Percentiles rank a stretch among this genome's conserved stretches.
Conservation (phyloP, 345 rosid genomes). For the Aquilaria malaccensis region DNA sequence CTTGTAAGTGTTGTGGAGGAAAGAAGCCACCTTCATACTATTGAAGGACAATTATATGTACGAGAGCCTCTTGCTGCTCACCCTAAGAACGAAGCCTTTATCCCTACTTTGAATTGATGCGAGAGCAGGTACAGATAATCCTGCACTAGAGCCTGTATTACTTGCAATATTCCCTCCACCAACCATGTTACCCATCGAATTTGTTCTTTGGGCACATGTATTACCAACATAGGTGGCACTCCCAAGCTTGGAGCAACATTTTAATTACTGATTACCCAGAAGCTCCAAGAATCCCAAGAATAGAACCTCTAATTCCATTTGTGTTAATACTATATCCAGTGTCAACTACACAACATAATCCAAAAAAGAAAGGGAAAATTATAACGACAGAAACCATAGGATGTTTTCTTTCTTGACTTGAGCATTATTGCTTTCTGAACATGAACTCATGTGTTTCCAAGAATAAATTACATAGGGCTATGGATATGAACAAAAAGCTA, state of each 20-base stretch:
- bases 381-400: not conserved
- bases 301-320: conserved; percentile 84
- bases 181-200: conserved; percentile 90
- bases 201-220: conserved; percentile 76
- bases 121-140: conserved; percentile 80
- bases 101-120: conserved; percentile 27
- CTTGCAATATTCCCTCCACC: conserved; percentile 91
- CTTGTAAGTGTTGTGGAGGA: no score
- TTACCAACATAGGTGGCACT: conserved; percentile 77
- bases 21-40: no score
- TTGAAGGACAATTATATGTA: no score
- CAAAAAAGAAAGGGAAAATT: not conserved
- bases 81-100: no score
- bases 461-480: not conserved
- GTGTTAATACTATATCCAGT: conserved; percentile 79
- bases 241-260: conserved; percentile 85
- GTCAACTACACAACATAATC: conserved; percentile 46
- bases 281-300: conserved; percentile 92
- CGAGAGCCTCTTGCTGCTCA: no score
- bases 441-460: no score
- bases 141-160: conserved; percentile 79
- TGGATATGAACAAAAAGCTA: no score
- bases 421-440: no score
- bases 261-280: conserved; percentile 77
- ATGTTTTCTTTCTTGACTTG: no score